phyloP scores from a whole-genome alignment of 73 alveolate species.

The Symbiodinium pilosum region DNA sequence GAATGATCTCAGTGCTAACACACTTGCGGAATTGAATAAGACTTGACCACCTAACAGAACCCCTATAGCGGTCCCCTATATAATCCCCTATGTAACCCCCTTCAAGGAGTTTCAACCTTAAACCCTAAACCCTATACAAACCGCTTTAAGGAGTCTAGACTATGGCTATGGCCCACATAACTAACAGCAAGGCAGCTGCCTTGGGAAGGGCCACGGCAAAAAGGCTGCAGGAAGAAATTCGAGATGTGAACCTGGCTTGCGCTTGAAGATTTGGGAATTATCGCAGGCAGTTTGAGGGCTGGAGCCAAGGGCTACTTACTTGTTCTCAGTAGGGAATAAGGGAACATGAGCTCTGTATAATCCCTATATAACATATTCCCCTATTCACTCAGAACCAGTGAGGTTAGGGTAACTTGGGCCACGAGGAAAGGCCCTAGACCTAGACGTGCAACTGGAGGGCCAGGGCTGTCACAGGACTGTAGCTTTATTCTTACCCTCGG shows the following conservation, averaged over 20 bases:
- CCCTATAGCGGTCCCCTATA: too few species aligned
- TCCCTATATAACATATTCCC: too few species aligned
- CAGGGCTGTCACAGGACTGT: background rate
- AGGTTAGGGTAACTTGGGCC: background rate
- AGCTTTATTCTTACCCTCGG: background rate
- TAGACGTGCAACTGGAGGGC: background rate
- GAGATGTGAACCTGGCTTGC: slow-evolving; percentile 72
- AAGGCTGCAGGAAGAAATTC: slow-evolving; percentile 74
- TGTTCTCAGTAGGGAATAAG: background rate
- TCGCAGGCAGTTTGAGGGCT: background rate
- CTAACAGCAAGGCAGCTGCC: too few species aligned
- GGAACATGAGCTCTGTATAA: background rate
- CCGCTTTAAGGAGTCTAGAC: too few species aligned
- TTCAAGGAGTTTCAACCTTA: too few species aligned
- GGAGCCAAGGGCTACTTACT: background rate
- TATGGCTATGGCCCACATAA: too few species aligned
- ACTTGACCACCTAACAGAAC: too few species aligned
- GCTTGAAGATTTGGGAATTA: background rate
- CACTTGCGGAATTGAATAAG: too few species aligned
- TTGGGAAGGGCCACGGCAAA: slow-evolving; percentile 71
- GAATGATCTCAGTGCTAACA: too few species aligned
- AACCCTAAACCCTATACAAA: too few species aligned
- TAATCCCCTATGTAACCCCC: too few species aligned
- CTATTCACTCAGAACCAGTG: too few species aligned
- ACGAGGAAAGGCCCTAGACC: background rate